Base-by-base conservation (phyloP, 2,329 filamentous ascomycete species). In the Massarina eburnea region DNA sequence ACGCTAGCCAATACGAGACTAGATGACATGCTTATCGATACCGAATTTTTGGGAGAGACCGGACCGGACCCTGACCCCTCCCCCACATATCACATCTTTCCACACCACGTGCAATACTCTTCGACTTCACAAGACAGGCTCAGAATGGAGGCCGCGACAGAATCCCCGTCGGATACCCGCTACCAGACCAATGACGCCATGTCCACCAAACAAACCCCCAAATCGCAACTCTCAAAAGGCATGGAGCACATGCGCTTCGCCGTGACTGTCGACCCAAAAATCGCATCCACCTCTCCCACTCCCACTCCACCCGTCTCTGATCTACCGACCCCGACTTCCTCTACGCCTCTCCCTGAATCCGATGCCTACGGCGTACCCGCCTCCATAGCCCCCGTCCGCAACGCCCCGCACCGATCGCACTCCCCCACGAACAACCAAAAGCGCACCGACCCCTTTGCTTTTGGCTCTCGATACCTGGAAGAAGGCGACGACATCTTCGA, bases 371-470 rank as follows among this genome's bases (percentile, higher is more conserved):
- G 77, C 39, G 78, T 81, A 24, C 75, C 75, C 20, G 70, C 72
- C 22, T 65, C 68, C 34, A 71, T 72, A 49, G 67, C 72, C 33
- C 76, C 76, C 12, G 41, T 77, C 20, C 73, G 75, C 46, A 71
- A 73, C 39, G 67, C 74, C 3, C 54, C 73, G 3, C 60, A 87
- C 60, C 83, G 84, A 55, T 89, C 86, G 18, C 86, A 91, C 70
- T 80, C 88, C 62, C 83, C 88, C 30, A 61, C 76, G 48, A 85
- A 86, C 70, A 94, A 91, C 70, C 77, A 87, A 73, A 97, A 97
- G 76, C 83, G 90, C 61, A 88, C 76, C 66, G 91, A 96, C 66
- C 94, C 94, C 15, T 99, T 97, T 72, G 87, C 95, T 72, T 99
- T 99, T 71, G 94, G 94, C 50, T 94, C 89, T 38, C 89, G 92